A percentile compares a stretch with the other conserved stretches of the same genome.
These are phyloP conservation scores for Lasiodiplodia theobromae DNA, from an alignment of 2,329 filamentous ascomycete genomes.

Conservation along the genomic window DNA sequence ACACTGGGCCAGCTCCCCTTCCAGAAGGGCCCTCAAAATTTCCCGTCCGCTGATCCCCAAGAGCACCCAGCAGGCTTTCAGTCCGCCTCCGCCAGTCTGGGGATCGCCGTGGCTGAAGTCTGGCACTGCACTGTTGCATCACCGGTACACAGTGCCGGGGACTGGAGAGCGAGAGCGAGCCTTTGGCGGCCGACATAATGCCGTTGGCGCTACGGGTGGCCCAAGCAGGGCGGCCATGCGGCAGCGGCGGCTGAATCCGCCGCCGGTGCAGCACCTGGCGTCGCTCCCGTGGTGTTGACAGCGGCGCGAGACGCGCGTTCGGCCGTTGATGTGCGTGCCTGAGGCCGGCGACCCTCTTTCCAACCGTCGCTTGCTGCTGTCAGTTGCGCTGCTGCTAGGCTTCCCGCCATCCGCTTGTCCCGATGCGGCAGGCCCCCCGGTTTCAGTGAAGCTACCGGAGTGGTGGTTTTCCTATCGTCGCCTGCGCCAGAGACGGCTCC, in stretches of 20 bases:
- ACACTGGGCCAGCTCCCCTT: not conserved
- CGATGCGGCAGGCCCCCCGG: not conserved
- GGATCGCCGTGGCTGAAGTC: too few relatives aligned
- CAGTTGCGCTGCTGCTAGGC: not conserved
- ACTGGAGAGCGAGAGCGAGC: not conserved
- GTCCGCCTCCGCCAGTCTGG: not conserved
- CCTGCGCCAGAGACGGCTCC: not conserved
- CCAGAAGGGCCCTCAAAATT: not conserved
- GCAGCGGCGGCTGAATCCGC: not conserved
- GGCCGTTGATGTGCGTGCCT: not conserved
- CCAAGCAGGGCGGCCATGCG: not conserved
- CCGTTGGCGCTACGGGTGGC: not conserved
- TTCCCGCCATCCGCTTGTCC: not conserved
- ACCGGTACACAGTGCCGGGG: not conserved
- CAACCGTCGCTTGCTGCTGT: too few relatives aligned
- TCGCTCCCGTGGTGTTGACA: not conserved
- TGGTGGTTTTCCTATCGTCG: not conserved
- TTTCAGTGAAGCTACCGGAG: not conserved
- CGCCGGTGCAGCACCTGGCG: not conserved
- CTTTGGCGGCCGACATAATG: conserved; percentile 12
- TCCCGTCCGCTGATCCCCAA: not conserved
- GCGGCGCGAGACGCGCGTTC: not conserved
- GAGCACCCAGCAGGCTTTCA: not conserved
- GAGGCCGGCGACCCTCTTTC: not conserved
- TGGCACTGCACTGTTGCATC: not conserved